phyloP scores from a whole-genome alignment of 805 yeast genomes.

The Yamadazyma philogaea region DNA sequence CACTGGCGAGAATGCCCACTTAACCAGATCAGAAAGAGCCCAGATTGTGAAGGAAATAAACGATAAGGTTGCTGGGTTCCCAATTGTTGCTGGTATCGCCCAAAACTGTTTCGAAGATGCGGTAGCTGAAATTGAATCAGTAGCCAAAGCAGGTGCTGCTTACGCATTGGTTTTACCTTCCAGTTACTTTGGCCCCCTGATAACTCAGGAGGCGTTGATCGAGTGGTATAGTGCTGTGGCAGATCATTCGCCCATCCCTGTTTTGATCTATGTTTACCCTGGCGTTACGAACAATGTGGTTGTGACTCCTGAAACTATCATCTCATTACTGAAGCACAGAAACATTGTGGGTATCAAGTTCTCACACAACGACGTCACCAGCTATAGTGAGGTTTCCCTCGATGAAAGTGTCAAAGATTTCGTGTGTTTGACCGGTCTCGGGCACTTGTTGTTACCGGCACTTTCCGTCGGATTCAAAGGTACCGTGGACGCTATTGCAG shows the following conservation, averaged over 20 bases:
- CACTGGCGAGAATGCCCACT: slow-evolving; percentile 54
- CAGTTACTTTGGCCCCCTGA: slow-evolving; percentile 46
- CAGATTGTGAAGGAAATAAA: slow-evolving; percentile 30
- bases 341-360: slow-evolving; percentile 53
- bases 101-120: slow-evolving; percentile 46
- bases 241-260: slow-evolving; percentile 40
- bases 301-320: slow-evolving; percentile 37
- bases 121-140: slow-evolving; percentile 34
- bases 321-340: slow-evolving; percentile 41
- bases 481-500: slow-evolving; percentile 51
- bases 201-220: slow-evolving; percentile 45
- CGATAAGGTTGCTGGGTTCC: slow-evolving; percentile 36
- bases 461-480: slow-evolving; percentile 47
- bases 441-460: slow-evolving; percentile 49
- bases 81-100: slow-evolving; percentile 49
- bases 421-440: slow-evolving; percentile 47
- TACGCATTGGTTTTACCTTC: slow-evolving; percentile 44
- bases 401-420: slow-evolving; percentile 44
- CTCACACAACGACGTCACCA: slow-evolving; percentile 50
- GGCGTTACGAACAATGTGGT: slow-evolving; percentile 45
- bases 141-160: slow-evolving; percentile 38
- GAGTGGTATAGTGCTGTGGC: slow-evolving; percentile 46
- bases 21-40: slow-evolving; percentile 45
- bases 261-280: slow-evolving; percentile 47
- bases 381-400: slow-evolving; percentile 43